Evolutionary conservation across 2,329 filamentous ascomycete species (phyloP), one percentile per base, ranked within the genome.

Genomic region (Penicillium palitans): DNA sequence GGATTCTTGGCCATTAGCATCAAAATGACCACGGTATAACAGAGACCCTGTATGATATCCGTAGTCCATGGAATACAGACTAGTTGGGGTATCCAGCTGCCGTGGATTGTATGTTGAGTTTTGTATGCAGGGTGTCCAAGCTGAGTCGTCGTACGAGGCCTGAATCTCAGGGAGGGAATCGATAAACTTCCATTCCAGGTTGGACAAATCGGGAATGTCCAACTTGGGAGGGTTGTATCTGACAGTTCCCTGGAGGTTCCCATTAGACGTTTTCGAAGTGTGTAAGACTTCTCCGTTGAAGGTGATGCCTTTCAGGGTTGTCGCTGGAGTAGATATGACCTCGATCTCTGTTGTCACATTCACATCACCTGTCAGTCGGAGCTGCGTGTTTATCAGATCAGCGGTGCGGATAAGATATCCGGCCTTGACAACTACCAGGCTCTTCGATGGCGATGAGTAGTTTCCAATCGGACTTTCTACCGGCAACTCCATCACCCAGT

Each of bases 61-160:
- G 40, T 72, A 74, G 44, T 72, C 71, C 52, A 62, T 63, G 5
- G 64, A 65, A 55, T 74, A 71, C 6, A 74, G 53, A 19, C 45
- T 66, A 3, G 40, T 63, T 1, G 70, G 69, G 0, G 68, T 72
- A 3, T 52, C 57, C 5, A 65, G 55, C 3, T 52, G 35, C 4
- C 52, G 45, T 13, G 60, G 57, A 35, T 65, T 66, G 45, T 60
- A 37, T 9, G 57, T 62, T 4, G 25, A 31, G 1, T 4, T 51
- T 17, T 47, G 42, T 13, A 55, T 56, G 24, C 58, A 63, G 1
- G 24, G 4, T 7, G 48, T 57, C 64, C 65, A 64, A 13, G 27
- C 25, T 13, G 54, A 21, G 35, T 67, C 60, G 31, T 62, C 33
- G 40, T 67, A 66, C 8, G 37, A 56, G 0, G 31, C 2, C 9